Evolutionary conservation across 805 yeast species (phyloP).

Genomic region (Pichia nanzhaoensis): DNA sequence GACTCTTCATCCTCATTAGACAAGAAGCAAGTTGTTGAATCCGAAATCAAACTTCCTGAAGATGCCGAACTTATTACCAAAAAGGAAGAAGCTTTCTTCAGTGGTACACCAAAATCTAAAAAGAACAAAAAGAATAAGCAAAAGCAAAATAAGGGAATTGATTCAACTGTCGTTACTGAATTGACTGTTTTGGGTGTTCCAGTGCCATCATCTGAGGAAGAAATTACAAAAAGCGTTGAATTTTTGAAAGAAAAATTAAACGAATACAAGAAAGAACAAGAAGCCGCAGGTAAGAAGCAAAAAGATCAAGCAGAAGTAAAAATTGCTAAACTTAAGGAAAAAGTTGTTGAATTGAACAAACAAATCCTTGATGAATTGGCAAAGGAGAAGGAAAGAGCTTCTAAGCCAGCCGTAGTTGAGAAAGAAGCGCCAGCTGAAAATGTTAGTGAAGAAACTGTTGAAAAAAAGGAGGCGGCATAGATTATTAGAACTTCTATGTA

Average conservation of each 20-base stretch:
- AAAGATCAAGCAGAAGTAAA: conserved; percentile 71
- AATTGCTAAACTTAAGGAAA: conserved; percentile 60
- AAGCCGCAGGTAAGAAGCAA: conserved; percentile 70
- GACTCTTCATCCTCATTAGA: conserved; percentile 12
- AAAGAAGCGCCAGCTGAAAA: conserved; percentile 8
- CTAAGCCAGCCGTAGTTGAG: neutral
- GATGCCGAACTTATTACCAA: conserved; percentile 60
- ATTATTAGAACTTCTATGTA: neutral
- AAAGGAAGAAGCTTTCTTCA: conserved; percentile 46
- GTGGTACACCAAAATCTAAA: conserved; percentile 40
- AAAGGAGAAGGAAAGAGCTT: conserved; percentile 22
- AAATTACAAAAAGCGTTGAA: conserved; percentile 56
- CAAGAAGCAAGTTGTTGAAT: conserved; percentile 19
- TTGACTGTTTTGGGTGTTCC: conserved; percentile 70
- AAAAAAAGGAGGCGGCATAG: neutral
- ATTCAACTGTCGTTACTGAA: conserved; percentile 71
- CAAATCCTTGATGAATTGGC: conserved; percentile 26
- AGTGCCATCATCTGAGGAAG: conserved; percentile 72
- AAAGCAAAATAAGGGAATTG: conserved; percentile 54
- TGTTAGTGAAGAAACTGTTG: neutral
- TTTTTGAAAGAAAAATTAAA: conserved; percentile 66
- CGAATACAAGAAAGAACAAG: conserved; percentile 66
- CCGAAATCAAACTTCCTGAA: conserved; percentile 56
- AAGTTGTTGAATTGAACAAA: conserved; percentile 24
- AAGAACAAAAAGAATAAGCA: conserved; percentile 37